phyloP scores from a whole-genome alignment of 805 yeast species.

The Kazachstania psychrophila region DNA sequence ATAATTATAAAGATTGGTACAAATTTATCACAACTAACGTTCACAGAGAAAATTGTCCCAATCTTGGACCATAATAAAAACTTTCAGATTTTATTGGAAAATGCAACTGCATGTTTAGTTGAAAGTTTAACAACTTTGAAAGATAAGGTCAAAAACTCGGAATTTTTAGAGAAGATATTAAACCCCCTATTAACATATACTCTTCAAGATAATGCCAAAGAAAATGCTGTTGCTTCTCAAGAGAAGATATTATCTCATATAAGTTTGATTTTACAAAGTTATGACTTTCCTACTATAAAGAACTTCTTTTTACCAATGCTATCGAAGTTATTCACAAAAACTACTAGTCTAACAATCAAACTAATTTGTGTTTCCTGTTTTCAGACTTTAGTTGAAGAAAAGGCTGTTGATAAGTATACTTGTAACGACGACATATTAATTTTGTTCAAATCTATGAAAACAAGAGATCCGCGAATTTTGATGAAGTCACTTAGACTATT shows the following conservation, averaged over 20 bases:
- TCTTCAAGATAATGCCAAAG: conserved; percentile 14
- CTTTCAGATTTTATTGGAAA: conserved; percentile 16
- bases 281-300: conserved; percentile 65
- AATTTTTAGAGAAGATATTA: conserved; percentile 33
- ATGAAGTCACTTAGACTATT: conserved; percentile 40
- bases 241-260: conserved; percentile 42
- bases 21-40: conserved; percentile 64
- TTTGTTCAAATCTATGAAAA: conserved; percentile 61
- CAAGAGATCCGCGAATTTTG: conserved; percentile 61
- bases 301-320: conserved; percentile 66
- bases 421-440: conserved; percentile 78
- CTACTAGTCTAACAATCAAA: conserved; percentile 76
- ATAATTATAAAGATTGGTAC: conserved; percentile 56
- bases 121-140: conserved; percentile 42
- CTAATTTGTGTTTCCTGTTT: conserved; percentile 56
- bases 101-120: conserved; percentile 32
- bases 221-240: conserved; percentile 33
- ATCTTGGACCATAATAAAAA: conserved; percentile 14
- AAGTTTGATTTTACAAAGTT: conserved; percentile 34
- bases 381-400: conserved; percentile 44
- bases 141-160: conserved; percentile 42
- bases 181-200: conserved; percentile 25
- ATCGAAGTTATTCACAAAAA: conserved; percentile 66
- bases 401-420: conserved; percentile 59
- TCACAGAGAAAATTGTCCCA: conserved; percentile 60